These are phyloP conservation scores for Aspergillus fumigatus DNA, from an alignment of 2,329 filamentous ascomycete genomes.

Conservation along the genomic window DNA sequence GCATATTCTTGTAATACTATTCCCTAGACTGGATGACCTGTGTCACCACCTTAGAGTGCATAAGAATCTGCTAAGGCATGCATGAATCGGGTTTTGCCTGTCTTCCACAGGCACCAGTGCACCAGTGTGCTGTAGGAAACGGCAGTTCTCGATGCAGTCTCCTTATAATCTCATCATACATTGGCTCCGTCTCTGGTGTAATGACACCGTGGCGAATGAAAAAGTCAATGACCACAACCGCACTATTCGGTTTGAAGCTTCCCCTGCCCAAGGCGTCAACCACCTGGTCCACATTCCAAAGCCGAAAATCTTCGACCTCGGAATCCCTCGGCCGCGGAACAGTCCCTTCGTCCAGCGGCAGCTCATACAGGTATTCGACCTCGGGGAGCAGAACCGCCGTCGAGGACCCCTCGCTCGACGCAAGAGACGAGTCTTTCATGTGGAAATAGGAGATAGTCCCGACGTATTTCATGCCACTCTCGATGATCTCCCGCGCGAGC, in stretches of 20 bases:
- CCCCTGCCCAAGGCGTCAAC: conserved; percentile 19
- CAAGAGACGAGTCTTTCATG: neutral
- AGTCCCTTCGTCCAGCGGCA: conserved; percentile 21
- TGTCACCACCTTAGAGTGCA: too few relatives aligned
- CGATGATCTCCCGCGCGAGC: neutral
- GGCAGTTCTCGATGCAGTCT: conserved; percentile 24
- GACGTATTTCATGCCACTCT: neutral
- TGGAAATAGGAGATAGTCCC: conserved; percentile 10
- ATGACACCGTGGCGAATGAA: conserved; percentile 31
- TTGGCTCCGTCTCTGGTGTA: conserved; percentile 23
- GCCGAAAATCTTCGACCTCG: conserved; percentile 28
- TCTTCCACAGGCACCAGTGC: too few relatives aligned
- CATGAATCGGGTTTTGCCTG: too few relatives aligned
- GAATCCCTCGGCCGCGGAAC: conserved; percentile 22
- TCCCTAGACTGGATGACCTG: too few relatives aligned
- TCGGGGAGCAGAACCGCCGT: conserved; percentile 24
- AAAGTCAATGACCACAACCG: conserved; percentile 30
- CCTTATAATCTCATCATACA: conserved; percentile 26
- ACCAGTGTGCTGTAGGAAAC: neutral
- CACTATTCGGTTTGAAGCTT: conserved; percentile 29
- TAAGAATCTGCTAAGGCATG: too few relatives aligned
- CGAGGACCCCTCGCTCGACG: conserved; percentile 6
- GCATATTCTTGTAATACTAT: too few relatives aligned
- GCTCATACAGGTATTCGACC: conserved; percentile 31
- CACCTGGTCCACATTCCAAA: conserved; percentile 24